phyloP scores from a whole-genome alignment of 2,329 filamentous ascomycete species.

The Parastagonospora avenae region DNA sequence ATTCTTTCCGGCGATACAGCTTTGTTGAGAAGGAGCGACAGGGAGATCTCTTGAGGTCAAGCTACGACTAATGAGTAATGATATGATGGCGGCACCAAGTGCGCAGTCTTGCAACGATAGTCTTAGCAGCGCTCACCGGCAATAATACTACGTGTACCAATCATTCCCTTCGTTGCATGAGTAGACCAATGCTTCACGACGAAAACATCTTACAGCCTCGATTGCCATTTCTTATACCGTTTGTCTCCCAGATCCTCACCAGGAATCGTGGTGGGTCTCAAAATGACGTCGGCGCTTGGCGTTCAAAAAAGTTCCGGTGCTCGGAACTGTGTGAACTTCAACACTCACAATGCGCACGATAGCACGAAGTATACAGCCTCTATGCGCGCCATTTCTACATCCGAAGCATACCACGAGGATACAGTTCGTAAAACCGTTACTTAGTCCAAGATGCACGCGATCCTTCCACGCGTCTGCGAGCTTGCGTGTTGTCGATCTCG shows the following conservation, averaged over 20 bases:
- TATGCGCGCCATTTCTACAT: slow-evolving; percentile 15
- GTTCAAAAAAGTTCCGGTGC: slow-evolving; percentile 10
- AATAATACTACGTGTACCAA: too few relatives aligned
- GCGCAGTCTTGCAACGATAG: too few relatives aligned
- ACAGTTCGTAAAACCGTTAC: background rate
- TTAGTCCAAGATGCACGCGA: slow-evolving; percentile 25
- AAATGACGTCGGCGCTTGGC: slow-evolving; percentile 19
- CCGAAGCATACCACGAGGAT: slow-evolving; percentile 16
- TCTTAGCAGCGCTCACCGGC: too few relatives aligned
- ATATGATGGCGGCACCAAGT: background rate
- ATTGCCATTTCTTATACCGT: too few relatives aligned
- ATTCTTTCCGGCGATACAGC: slow-evolving; percentile 74
- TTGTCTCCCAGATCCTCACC: too few relatives aligned
- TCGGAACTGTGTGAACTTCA: slow-evolving; percentile 11
- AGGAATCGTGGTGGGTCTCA: background rate
- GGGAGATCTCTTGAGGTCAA: background rate
- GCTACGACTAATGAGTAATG: background rate
- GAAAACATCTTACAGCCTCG: too few relatives aligned
- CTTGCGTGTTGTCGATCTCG: slow-evolving; percentile 35
- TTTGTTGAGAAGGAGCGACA: slow-evolving; percentile 13
- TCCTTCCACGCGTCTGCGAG: slow-evolving; percentile 34
- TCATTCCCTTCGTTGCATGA: too few relatives aligned
- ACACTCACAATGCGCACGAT: slow-evolving; percentile 24
- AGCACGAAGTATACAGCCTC: slow-evolving; percentile 14
- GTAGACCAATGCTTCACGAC: too few relatives aligned